Base-by-base conservation (phyloP, 768 basidiomycete species). In the Harrya chromipes region DNA sequence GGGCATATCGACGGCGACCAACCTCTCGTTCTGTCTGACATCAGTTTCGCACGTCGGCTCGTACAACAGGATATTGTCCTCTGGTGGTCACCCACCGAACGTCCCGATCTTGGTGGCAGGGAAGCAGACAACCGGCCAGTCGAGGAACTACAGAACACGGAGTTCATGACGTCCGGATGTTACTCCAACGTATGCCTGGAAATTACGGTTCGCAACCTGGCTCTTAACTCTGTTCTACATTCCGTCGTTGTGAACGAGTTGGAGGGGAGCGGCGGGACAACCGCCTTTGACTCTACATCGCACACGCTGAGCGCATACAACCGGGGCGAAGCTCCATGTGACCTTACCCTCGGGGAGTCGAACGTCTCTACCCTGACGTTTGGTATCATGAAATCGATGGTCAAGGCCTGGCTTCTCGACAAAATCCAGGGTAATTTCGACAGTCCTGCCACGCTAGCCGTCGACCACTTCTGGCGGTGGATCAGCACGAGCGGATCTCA, bases 391-490 rank as follows among this genome's bases (percentile, higher is more conserved):
- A 94, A 91, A 62, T 72, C 78, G 19, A 88, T 97, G 86, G 79
- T 98, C 59, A 93, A 90, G 64, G 70, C 77, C 0, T 98, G 97
- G 97, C 81, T 94, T 38, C 75, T 93, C 21, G 92, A 97, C 65
- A 86, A 89, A 60, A 81, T 92, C 44, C 82, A 82, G 55, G 72
- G 78, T 53, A 78, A 84, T 55, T 80, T 79, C 27, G 76, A 80
- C 13, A 80, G 82, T 50, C 83, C 85, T 0, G 84, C 88, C 1
- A 76, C 79, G 2, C 60, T 89, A 3, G 82, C 84, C 3, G 79
- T 97, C 45, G 90, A 94, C 60, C 94, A 98, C 69, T 97, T 98
- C 72, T 97, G 94, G 93, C 78, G 97, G 37, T 99, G 97, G 97
- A 80, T 97, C 56, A 88, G 85, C 65, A 92, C 92, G 2, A 83